phyloP scores from a whole-genome alignment of 2,329 filamentous ascomycete species.

The Fusarium robinianum region DNA sequence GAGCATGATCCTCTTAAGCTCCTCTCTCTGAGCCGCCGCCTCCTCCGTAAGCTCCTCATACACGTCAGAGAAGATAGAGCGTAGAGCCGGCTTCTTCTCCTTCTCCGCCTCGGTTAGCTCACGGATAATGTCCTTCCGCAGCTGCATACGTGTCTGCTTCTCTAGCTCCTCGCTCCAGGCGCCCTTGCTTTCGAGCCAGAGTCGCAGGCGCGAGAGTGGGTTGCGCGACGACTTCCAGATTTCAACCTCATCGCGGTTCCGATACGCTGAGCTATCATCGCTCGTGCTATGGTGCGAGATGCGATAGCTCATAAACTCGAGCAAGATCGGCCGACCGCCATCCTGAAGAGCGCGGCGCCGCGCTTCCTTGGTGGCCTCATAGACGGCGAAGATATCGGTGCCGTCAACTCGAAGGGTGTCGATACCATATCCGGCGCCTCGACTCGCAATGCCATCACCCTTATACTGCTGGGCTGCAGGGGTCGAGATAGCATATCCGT shows the following conservation, averaged over 20 bases:
- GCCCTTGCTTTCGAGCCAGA: slow-evolving; percentile 10
- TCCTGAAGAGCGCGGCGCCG: slow-evolving; percentile 50
- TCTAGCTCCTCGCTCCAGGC: slow-evolving; percentile 6
- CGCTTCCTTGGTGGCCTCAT: slow-evolving; percentile 73
- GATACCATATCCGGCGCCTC: slow-evolving; percentile 81
- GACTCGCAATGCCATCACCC: slow-evolving; percentile 79
- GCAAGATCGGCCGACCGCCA: slow-evolving; percentile 9
- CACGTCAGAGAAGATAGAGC: slow-evolving; percentile 9
- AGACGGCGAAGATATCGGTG: slow-evolving; percentile 82
- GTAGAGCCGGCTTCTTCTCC: slow-evolving; percentile 13
- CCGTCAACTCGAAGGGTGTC: slow-evolving; percentile 83
- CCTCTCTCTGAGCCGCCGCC: background rate
- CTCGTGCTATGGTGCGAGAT: slow-evolving; percentile 22
- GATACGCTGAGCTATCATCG: slow-evolving; percentile 19
- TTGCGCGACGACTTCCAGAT: slow-evolving; percentile 7
- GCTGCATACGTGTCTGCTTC: background rate
- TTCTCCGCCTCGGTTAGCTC: slow-evolving; percentile 8
- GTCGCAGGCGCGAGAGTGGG: slow-evolving; percentile 3
- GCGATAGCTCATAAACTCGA: slow-evolving; percentile 22
- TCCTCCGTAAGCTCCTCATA: slow-evolving; percentile 15
- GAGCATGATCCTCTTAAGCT: slow-evolving; percentile 6
- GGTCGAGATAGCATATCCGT: slow-evolving; percentile 82
- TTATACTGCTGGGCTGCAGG: slow-evolving; percentile 83
- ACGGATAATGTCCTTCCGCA: slow-evolving; percentile 7
- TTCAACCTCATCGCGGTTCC: slow-evolving; percentile 1